Percentiles rank a stretch among this genome's conserved stretches.
Conservation (phyloP, 2,329 filamentous ascomycete genomes). For the Geoglossum cookeanum region DNA sequence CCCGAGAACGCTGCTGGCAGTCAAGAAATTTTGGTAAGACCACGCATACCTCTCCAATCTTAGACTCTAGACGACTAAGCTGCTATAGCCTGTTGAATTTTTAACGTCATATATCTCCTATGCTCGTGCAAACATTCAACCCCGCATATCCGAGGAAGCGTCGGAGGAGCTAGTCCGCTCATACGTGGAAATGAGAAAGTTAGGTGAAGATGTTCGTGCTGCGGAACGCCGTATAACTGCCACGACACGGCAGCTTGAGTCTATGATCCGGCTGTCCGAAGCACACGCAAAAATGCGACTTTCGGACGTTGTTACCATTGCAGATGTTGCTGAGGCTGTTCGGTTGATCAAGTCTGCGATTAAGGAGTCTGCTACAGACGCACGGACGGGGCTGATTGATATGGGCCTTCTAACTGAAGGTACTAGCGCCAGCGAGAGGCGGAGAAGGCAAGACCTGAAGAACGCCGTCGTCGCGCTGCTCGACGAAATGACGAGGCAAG, state of each 20-base stretch:
- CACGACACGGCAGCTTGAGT: constrained; percentile 89
- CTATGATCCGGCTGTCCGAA: constrained; percentile 92
- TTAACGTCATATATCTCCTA: constrained; percentile 95
- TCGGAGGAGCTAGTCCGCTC: constrained; percentile 67
- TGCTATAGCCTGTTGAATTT: constrained; percentile 68
- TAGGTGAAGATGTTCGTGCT: constrained; percentile 52
- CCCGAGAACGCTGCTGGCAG: constrained; percentile 62
- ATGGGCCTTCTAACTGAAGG: constrained; percentile 92
- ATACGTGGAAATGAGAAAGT: constrained; percentile 87
- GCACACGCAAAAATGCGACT: constrained; percentile 97
- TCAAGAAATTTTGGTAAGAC: constrained; percentile 60
- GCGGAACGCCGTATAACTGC: constrained; percentile 93
- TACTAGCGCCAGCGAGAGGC: constrained; percentile 72
- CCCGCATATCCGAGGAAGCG: constrained; percentile 59
- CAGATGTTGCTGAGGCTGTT: constrained; percentile 78
- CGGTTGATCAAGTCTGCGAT: constrained; percentile 83
- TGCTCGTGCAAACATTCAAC: constrained; percentile 70
- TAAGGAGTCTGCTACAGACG: constrained; percentile 92
- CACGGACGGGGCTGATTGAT: constrained; percentile 78
- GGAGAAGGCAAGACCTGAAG: constrained; percentile 69
- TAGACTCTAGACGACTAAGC: constrained; percentile 14
- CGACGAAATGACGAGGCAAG: constrained; percentile 58
- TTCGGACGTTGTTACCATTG: constrained; percentile 50
- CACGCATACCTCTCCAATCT: constrained; percentile 5
- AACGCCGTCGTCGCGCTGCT: constrained; percentile 52